Evolutionary conservation across 116 monocot species (phyloP), one percentile per base, ranked within the genome.

Genomic region (Iris pallida): DNA sequence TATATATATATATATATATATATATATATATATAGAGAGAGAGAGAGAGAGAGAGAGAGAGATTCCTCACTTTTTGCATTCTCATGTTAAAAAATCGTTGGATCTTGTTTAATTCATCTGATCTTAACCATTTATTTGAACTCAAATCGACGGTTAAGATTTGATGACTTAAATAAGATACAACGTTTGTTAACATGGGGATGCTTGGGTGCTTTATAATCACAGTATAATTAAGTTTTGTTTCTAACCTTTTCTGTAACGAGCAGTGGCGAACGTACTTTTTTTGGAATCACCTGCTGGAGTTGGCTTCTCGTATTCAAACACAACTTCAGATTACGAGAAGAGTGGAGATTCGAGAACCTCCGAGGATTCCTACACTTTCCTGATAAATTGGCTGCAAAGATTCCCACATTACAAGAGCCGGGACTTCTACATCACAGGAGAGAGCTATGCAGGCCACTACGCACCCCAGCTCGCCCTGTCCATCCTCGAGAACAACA

Each of bases 381-480:
- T 82, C 43, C 69, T 82, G 17, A 9, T 73, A 42, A 77, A 69
- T 18, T 82, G 82, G 82, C 56, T 82, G 5, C 73, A 77, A 51
- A 68, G 82, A 47, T 82, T 82, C 47, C 82, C 82, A 7, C 66
- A 82, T 15, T 82, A 72, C 73, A 77, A 82, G 57, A 53, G n/a
- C 8, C 66, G 82, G 0, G 73, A 73, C 43, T 76, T 82, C 59
- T 82, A 57, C 66, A 67, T 82, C 4, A 18, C 77, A 1, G 82
- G 82, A 17, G 82, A 82, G 53, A 77, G 77, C 52, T 82, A 77
- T 14, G 82, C 69, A 0, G 82, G 82, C 4, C 77, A 69, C 57
- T 82, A 72, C 57, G 61, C 76, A 18, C 81, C 81, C 16, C 57
- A 81, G 66, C 76, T 81, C 3, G 76, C 81, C 1, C 46, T 61